Percentiles rank a stretch among this genome's conserved stretches.
These are phyloP conservation scores for Cystobasidiaceae sp. DNA, from an alignment of 1,284 basidiomycete species.

Conservation along the genomic window DNA sequence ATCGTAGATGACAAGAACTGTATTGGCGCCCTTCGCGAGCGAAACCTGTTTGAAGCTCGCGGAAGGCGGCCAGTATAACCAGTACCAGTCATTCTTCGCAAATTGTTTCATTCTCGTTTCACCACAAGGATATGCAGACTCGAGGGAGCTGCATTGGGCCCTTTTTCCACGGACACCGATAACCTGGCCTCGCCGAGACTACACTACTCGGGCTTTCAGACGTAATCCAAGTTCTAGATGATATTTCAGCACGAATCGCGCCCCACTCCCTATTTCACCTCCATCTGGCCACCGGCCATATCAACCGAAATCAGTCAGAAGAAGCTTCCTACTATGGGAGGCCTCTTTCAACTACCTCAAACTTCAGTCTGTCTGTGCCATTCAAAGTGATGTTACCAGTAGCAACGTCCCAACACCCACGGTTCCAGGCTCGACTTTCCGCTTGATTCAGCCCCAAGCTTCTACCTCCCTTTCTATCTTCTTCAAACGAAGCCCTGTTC, in stretches of 20 bases:
- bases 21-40: not conserved
- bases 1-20: not conserved
- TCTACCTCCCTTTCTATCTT: not conserved
- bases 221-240: too few relatives aligned
- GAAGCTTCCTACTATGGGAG: not conserved
- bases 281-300: not conserved
- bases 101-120: too few relatives aligned
- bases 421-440: constrained; percentile 3
- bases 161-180: too few relatives aligned
- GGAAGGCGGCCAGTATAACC: too few relatives aligned
- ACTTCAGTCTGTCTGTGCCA: not conserved
- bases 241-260: too few relatives aligned
- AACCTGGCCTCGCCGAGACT: too few relatives aligned
- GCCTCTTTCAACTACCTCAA: not conserved
- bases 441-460: not conserved
- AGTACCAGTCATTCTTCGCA: too few relatives aligned
- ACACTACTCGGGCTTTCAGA: too few relatives aligned
- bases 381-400: not conserved
- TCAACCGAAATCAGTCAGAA: not conserved
- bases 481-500: too few relatives aligned
- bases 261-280: not conserved
- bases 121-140: too few relatives aligned
- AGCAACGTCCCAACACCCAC: not conserved
- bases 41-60: too few relatives aligned
- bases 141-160: too few relatives aligned